phyloP scores from a whole-genome alignment of 73 alveolate genomes.

The Tetrahymena elliotti region DNA sequence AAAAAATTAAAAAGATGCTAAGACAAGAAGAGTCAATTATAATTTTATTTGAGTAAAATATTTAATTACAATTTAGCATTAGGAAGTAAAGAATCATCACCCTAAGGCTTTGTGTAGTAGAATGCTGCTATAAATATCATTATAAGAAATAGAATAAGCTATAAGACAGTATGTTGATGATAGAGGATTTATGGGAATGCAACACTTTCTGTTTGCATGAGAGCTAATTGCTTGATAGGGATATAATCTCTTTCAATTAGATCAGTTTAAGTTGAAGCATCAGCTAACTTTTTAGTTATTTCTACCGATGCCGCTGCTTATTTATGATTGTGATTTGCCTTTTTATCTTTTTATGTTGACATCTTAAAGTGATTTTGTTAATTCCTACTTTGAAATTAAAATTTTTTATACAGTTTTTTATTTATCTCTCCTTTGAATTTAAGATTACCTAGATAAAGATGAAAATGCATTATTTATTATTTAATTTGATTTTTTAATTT shows the following conservation, averaged over 20 bases:
- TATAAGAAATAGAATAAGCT: not conserved
- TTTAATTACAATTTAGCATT: not conserved
- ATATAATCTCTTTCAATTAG: not conserved
- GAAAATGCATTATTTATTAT: not conserved
- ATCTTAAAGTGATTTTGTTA: not conserved
- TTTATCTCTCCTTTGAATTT: not conserved
- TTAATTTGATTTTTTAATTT: not conserved
- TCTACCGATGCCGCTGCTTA: not conserved
- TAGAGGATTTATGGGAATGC: not conserved
- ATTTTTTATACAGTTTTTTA: not conserved
- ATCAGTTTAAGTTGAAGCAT: not conserved
- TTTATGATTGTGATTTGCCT: not conserved
- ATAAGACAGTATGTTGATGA: not conserved
- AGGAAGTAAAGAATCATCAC: not conserved
- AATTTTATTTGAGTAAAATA: not conserved
- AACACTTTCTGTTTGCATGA: not conserved
- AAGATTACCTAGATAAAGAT: not conserved
- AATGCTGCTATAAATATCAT: not conserved
- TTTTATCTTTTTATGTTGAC: not conserved
- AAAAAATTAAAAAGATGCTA: not conserved
- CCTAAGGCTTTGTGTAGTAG: not conserved
- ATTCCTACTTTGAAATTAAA: not conserved
- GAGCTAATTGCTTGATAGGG: not conserved
- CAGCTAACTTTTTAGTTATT: not conserved
- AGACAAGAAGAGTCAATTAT: not conserved